Percentiles rank a stretch among this genome's conserved stretches.
Conservation (phyloP, 768 basidiomycete species). For the Tricholoma hemisulphureum region DNA sequence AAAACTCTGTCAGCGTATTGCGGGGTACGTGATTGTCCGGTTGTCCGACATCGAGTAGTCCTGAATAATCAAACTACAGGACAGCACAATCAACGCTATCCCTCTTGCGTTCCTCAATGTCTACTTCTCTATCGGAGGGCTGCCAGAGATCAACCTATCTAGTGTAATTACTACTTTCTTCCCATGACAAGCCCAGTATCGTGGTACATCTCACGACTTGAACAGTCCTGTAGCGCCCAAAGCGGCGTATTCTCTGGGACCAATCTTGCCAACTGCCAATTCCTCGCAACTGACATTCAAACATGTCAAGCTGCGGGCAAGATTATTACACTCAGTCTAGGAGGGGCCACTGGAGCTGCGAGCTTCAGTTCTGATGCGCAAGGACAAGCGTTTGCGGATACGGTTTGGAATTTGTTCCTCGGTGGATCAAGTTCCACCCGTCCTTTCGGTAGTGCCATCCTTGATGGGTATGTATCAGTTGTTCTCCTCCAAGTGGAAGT, state of each 20-base stretch:
- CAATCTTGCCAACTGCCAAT: slow-evolving; percentile 55
- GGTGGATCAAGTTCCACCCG: slow-evolving; percentile 56
- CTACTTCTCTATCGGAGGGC: slow-evolving; percentile 57
- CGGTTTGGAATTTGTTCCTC: slow-evolving; percentile 68
- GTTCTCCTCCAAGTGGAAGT: neutral
- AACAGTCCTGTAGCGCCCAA: slow-evolving; percentile 50
- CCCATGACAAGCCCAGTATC: neutral
- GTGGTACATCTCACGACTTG: neutral
- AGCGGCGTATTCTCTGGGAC: slow-evolving; percentile 53
- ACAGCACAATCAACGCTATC: slow-evolving; percentile 54
- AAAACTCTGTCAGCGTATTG: slow-evolving; percentile 51
- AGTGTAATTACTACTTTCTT: slow-evolving; percentile 38
- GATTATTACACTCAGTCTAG: slow-evolving; percentile 46
- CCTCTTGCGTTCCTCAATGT: slow-evolving; percentile 62
- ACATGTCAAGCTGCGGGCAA: slow-evolving; percentile 59
- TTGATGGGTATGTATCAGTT: slow-evolving; percentile 50
- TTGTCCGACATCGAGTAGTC: neutral
- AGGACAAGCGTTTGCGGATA: slow-evolving; percentile 51
- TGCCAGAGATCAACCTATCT: slow-evolving; percentile 59
- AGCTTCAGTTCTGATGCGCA: slow-evolving; percentile 51
- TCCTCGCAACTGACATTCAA: slow-evolving; percentile 54
- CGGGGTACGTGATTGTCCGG: slow-evolving; percentile 32
- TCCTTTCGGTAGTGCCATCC: slow-evolving; percentile 62
- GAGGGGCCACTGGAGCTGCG: slow-evolving; percentile 53
- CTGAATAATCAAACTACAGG: slow-evolving; percentile 30